Evolutionary conservation across 2,329 filamentous ascomycete genomes (phyloP).

Genomic region (Epichloe elymi): DNA sequence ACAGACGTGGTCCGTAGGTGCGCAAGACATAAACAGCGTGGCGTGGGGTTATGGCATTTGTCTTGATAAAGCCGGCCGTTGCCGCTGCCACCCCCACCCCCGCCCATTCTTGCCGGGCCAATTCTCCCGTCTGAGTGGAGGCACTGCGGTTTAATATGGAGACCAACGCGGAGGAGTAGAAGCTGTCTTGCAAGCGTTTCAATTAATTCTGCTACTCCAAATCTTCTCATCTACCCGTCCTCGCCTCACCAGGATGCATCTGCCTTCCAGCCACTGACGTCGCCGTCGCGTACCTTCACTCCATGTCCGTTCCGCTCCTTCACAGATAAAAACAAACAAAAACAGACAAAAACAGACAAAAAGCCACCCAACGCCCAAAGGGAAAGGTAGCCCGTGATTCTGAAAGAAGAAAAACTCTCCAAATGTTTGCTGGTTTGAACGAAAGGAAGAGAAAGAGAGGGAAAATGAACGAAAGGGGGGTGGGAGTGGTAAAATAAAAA

Average conservation of each 20-base stretch:
- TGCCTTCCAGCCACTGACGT: background rate
- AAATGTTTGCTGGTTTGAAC: background rate
- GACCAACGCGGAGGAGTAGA: too few relatives aligned
- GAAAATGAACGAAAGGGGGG: background rate
- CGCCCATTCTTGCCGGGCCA: background rate
- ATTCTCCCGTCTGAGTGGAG: background rate
- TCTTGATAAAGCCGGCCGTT: slow-evolving; percentile 21
- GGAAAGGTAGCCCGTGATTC: background rate
- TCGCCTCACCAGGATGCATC: background rate
- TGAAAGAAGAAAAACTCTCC: background rate
- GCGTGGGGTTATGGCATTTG: background rate
- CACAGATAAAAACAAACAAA: background rate
- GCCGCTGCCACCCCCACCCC: slow-evolving; percentile 11
- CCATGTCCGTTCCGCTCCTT: background rate
- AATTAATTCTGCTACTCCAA: slow-evolving; percentile 4
- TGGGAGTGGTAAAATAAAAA: background rate
- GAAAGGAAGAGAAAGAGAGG: background rate
- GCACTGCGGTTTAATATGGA: too few relatives aligned
- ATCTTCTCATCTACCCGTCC: background rate
- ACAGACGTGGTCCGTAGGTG: too few relatives aligned
- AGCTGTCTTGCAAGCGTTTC: slow-evolving; percentile 3
- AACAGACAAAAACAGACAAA: background rate
- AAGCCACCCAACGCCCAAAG: slow-evolving; percentile 2
- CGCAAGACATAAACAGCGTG: too few relatives aligned
- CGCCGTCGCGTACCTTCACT: background rate